These are phyloP conservation scores for Paxillus involutus DNA, from an alignment of 768 basidiomycete genomes.

Conservation along the genomic window DNA sequence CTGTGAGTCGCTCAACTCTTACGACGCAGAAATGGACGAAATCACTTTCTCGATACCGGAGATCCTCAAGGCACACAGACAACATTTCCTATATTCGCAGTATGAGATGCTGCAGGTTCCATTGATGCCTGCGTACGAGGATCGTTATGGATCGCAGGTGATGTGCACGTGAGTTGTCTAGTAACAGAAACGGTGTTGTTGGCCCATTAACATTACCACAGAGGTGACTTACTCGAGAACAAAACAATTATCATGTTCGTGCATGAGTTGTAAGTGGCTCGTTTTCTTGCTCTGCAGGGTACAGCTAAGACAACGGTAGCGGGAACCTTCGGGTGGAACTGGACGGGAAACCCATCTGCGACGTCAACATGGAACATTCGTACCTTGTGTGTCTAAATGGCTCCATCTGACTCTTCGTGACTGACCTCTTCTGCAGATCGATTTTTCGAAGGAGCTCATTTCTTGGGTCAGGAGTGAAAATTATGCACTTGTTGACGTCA, in stretches of 20 bases:
- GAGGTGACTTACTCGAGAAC: conserved; percentile 75
- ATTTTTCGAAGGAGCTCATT: conserved; percentile 79
- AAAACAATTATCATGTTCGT: conserved; percentile 81
- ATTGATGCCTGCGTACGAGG: conserved; percentile 67
- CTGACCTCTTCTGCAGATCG: conserved; percentile 58
- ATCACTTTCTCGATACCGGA: conserved; percentile 73
- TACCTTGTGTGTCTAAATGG: conserved; percentile 61
- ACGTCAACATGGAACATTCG: conserved; percentile 77
- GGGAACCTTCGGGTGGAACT: conserved; percentile 87
- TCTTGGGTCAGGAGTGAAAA: conserved; percentile 67
- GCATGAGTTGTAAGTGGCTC: conserved; percentile 84
- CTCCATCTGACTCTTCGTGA: not conserved
- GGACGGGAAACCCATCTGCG: conserved; percentile 67
- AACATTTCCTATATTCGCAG: conserved; percentile 73
- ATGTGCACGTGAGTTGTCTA: conserved; percentile 82
- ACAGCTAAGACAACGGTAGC: conserved; percentile 39
- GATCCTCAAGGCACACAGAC: conserved; percentile 87
- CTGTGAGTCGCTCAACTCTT: not conserved
- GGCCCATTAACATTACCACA: conserved; percentile 29
- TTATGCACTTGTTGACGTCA: conserved; percentile 84
- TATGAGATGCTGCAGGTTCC: conserved; percentile 83
- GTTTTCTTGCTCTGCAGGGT: not conserved
- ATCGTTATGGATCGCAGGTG: conserved; percentile 77
- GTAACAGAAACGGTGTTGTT: not conserved
- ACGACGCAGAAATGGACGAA: conserved; percentile 53